phyloP scores from a whole-genome alignment of 2,329 filamentous ascomycete genomes.

The Drechmeria coniospora region DNA sequence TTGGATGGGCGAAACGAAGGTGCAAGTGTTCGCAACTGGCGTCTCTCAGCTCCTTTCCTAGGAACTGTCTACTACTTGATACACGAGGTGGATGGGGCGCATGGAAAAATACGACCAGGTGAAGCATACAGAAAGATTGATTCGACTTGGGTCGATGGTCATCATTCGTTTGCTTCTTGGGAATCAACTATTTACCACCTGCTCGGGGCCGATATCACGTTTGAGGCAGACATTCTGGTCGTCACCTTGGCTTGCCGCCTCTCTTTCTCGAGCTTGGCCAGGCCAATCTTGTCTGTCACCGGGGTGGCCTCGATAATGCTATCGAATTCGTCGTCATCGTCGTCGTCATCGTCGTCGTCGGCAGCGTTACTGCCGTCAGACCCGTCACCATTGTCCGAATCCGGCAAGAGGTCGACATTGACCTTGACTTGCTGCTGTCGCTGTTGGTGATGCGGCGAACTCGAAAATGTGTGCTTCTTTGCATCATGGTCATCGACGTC shows the following conservation, averaged over 20 bases:
- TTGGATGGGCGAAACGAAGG: no score
- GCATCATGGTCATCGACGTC: conserved; percentile 8
- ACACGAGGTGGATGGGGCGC: no score
- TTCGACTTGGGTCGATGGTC: background rate
- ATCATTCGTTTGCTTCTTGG: background rate
- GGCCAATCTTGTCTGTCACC: conserved; percentile 69
- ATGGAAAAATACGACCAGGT: no score
- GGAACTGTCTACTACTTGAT: no score
- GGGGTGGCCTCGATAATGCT: conserved; percentile 85
- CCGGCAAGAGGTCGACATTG: conserved; percentile 42
- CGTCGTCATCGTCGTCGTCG: conserved; percentile 42
- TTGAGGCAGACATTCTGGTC: conserved; percentile 36
- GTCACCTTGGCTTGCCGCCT: conserved; percentile 30
- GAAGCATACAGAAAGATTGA: background rate
- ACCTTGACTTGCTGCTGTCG: conserved; percentile 28
- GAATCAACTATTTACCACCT: conserved; percentile 21
- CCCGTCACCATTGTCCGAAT: conserved; percentile 44
- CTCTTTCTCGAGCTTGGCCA: conserved; percentile 41
- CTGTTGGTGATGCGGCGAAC: conserved; percentile 42
- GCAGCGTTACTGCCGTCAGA: conserved; percentile 45
- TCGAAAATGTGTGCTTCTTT: no score
- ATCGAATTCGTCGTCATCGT: conserved; percentile 70
- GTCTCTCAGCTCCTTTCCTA: no score
- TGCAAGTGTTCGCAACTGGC: no score
- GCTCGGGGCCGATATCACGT: conserved; percentile 30